Evolutionary conservation across 2,329 filamentous ascomycete genomes (phyloP).

Genomic region (Phoma sp.): DNA sequence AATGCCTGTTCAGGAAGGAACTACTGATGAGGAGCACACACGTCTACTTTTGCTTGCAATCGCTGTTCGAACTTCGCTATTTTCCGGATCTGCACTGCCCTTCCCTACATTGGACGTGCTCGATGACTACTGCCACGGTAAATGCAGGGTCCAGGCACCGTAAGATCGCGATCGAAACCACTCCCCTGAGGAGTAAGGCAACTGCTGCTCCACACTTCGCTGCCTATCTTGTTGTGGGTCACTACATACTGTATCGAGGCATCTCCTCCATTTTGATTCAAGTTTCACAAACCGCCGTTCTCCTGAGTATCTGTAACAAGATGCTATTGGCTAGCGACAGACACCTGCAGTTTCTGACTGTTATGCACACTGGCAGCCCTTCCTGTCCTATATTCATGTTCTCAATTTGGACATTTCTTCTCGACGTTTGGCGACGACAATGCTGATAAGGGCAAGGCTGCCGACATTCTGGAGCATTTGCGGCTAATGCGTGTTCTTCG

Average conservation of each 20-base stretch:
- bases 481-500: constrained; percentile 10
- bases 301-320: constrained; percentile 21
- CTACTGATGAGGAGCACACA: constrained; percentile 20
- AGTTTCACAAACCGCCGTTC: constrained; percentile 24
- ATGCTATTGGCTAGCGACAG: constrained; percentile 20
- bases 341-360: constrained; percentile 10
- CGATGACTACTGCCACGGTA: constrained; percentile 2
- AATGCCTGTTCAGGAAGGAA: constrained; percentile 20
- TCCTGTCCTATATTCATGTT: constrained; percentile 17
- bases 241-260: constrained; percentile 22
- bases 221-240: constrained; percentile 23
- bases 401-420: constrained; percentile 8
- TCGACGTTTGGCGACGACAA: not conserved
- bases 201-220: constrained; percentile 11
- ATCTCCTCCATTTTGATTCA: constrained; percentile 25
- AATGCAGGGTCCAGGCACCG: not conserved
- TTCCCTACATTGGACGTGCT: constrained; percentile 14
- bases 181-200: too few relatives aligned
- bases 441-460: constrained; percentile 14
- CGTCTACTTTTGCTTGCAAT: constrained; percentile 17
- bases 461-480: constrained; percentile 4
- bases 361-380: constrained; percentile 22
- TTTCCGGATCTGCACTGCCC: constrained; percentile 19
- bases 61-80: constrained; percentile 12
- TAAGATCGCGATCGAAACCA: not conserved